Percentiles rank a stretch among this genome's conserved stretches.
phyloP scores from a whole-genome alignment of 164 flowering plant genomes.

The Macadamia integrifolia region DNA sequence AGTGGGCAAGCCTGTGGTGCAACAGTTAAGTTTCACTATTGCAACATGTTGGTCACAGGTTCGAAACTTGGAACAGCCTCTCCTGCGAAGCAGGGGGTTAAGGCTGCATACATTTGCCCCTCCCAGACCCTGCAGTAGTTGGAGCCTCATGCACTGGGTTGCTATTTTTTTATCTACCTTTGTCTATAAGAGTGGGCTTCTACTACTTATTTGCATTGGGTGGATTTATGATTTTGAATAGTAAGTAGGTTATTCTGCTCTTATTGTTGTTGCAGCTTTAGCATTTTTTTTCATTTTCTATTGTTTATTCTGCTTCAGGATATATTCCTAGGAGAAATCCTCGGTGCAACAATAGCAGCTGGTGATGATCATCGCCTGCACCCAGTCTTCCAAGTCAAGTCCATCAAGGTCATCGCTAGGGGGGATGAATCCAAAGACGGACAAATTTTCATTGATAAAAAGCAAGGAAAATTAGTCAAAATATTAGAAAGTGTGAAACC shows the following conservation, averaged over 20 bases:
- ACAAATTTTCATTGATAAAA: conserved; percentile 33
- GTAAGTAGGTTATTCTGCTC: background rate
- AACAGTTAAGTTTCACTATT: no score
- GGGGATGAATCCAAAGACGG: conserved; percentile 69
- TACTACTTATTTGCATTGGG: background rate
- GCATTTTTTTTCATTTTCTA: background rate
- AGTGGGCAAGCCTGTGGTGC: no score
- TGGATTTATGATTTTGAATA: background rate
- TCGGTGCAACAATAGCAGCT: conserved; percentile 62
- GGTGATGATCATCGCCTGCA: conserved; percentile 32
- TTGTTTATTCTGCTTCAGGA: conserved; percentile 33
- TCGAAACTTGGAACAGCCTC: no score
- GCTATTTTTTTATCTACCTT: no score
- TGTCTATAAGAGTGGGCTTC: background rate
- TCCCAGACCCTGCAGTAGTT: no score
- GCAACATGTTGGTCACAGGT: no score
- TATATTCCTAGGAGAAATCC: conserved; percentile 76
- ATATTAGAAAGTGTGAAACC: conserved; percentile 42
- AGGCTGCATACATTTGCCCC: no score
- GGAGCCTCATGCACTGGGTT: no score
- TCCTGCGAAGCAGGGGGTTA: no score
- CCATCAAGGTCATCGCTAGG: conserved; percentile 41
- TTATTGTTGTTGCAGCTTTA: background rate
- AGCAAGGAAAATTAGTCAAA: conserved; percentile 45
- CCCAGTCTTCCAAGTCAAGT: conserved; percentile 24